Evolutionary conservation across 2,329 filamentous ascomycete species (phyloP).

Genomic region (Mycocentrospora acerina): DNA sequence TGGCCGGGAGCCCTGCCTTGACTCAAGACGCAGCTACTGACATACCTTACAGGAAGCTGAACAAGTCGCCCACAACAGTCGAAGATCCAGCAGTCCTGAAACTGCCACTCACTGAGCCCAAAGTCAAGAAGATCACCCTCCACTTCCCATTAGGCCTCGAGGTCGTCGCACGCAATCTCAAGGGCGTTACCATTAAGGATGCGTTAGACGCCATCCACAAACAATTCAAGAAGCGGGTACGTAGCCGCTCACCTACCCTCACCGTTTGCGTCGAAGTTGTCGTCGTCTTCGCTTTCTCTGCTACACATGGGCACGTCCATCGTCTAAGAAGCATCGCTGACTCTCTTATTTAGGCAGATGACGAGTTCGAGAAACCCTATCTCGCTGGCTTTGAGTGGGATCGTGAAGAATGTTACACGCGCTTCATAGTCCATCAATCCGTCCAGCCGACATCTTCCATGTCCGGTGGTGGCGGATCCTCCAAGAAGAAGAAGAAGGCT

Average conservation of each 20-base stretch:
- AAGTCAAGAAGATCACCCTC: conserved; percentile 91
- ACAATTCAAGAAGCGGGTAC: conserved; percentile 92
- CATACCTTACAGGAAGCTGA: conserved; percentile 74
- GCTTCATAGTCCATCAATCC: conserved; percentile 82
- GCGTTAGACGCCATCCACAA: conserved; percentile 94
- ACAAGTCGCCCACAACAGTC: conserved; percentile 74
- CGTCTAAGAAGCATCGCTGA: conserved; percentile 19
- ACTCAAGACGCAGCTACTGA: conserved; percentile 17
- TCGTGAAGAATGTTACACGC: conserved; percentile 86
- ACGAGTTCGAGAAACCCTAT: conserved; percentile 85
- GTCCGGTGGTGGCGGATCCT: conserved; percentile 46
- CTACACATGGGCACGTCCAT: too few relatives aligned
- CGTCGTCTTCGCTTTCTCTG: not conserved
- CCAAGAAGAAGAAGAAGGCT: conserved; percentile 43
- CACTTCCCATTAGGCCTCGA: conserved; percentile 86
- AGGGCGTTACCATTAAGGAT: conserved; percentile 97
- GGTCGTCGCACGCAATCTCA: conserved; percentile 85
- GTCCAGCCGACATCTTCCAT: conserved; percentile 52
- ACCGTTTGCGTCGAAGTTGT: too few relatives aligned
- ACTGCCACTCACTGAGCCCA: conserved; percentile 75
- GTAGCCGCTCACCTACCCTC: conserved; percentile 30
- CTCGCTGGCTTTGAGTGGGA: conserved; percentile 97
- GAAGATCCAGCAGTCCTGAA: conserved; percentile 86
- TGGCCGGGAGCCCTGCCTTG: conserved; percentile 10
- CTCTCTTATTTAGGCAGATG: conserved; percentile 66